Evolutionary conservation across 2,329 filamentous ascomycete genomes (phyloP).

Genomic region (Aspergillus awamori): DNA sequence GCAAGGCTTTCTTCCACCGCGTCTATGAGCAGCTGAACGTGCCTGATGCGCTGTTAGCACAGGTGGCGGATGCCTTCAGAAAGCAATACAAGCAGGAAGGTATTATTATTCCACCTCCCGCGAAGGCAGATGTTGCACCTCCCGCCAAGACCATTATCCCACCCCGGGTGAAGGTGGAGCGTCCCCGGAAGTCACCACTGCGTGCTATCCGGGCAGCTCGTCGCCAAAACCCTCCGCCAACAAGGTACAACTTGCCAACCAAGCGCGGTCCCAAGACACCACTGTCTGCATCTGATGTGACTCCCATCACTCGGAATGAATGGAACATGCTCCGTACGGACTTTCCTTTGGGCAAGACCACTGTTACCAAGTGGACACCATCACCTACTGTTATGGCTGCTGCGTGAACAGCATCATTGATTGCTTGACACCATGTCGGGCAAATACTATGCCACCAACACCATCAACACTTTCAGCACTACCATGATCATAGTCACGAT

Average conservation of each 20-base stretch:
- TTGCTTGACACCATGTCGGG: background rate
- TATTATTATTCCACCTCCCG: constrained; percentile 38
- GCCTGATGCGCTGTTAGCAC: constrained; percentile 38
- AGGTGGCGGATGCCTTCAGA: constrained; percentile 41
- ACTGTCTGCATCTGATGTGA: constrained; percentile 47
- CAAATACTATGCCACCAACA: no score
- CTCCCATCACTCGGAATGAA: constrained; percentile 46
- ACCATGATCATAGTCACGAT: no score
- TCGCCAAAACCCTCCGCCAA: constrained; percentile 21
- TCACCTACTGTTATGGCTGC: constrained; percentile 36
- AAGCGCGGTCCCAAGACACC: constrained; percentile 44
- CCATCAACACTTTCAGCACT: no score
- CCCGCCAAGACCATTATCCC: background rate
- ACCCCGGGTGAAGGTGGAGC: background rate
- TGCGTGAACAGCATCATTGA: constrained; percentile 25
- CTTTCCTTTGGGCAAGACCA: constrained; percentile 33
- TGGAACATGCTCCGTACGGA: constrained; percentile 45
- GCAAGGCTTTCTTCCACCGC: constrained; percentile 47
- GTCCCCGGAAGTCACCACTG: constrained; percentile 24
- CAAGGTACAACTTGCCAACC: constrained; percentile 11
- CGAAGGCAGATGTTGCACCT: constrained; percentile 9
- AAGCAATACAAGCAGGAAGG: constrained; percentile 40
- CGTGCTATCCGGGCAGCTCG: constrained; percentile 28
- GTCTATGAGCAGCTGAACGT: constrained; percentile 48
- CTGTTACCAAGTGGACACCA: constrained; percentile 43